Evolutionary conservation across 2,329 filamentous ascomycete species (phyloP), one percentile per base, ranked within the genome.

Genomic region (Myriosclerotinia curreyana): DNA sequence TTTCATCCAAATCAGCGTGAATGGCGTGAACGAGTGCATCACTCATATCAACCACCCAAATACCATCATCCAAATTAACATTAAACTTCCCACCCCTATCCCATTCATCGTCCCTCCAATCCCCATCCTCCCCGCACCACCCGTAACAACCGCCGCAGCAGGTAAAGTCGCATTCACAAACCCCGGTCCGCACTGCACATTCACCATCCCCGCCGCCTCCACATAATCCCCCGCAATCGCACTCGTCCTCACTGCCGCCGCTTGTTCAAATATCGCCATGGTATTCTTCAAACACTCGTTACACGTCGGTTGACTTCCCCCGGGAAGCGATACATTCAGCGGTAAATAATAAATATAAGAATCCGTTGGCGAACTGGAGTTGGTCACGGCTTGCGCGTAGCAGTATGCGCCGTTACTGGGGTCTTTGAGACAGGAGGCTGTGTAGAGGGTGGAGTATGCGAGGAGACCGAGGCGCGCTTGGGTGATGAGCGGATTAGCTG

Each of bases 281-380:
- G 90, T 94, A 66, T 90, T 81, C 72, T 87, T 81, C 51, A 95
- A 80, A 75, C 95, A 98, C 49, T 79, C 78, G 70, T 84, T 87
- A 79, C 95, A 99, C 0, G 83, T 85, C 0, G 92, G 91, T n/a
- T 81, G 80, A 0, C 81, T 76, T 2, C 40, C 54, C 4, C 40
- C 40, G 2, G 54, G 54, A 1, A 58, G 40, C 14, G 40, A 46
- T 49, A 87, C 82, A 65, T 95, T 95, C 63, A 96, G 82, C 0
- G 93, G 91, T 3, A 98, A 80, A 72, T 89, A 94, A 78, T 97
- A 99, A 44, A 95, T 82, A 73, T 93, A 94, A 42, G 86, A 83
- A 74, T 95, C 89, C 40, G 86, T 84, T 0, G 89, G 81, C 11
- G 84, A 88, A 28, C 85, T 83, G 7, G 79, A 75, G 76, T 96